Conservation (phyloP, 495 filamentous ascomycete genomes). For the Lasiosphaeria hispida region DNA sequence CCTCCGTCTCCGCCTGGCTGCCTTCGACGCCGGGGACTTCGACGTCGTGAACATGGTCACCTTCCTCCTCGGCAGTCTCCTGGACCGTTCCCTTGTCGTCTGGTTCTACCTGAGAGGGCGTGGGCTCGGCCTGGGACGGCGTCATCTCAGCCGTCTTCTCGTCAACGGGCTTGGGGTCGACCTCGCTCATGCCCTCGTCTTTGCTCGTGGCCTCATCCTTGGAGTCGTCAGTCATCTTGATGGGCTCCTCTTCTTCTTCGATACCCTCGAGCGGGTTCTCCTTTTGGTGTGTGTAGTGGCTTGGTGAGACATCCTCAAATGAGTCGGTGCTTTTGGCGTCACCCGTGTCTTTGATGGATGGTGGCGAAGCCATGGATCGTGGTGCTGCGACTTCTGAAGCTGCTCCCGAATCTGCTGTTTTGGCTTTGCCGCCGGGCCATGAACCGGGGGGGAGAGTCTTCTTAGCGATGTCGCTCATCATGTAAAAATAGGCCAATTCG, state of each 20-base stretch:
- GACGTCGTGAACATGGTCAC: background rate
- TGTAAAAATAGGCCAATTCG: conserved; percentile 9
- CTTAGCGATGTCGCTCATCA: conserved; percentile 31
- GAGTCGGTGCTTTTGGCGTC: background rate
- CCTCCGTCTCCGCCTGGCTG: conserved; percentile 8
- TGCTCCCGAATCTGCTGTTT: conserved; percentile 14
- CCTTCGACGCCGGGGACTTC: background rate
- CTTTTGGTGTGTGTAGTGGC: conserved; percentile 27
- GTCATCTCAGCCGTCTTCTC: conserved; percentile 40
- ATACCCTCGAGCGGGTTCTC: conserved; percentile 17
- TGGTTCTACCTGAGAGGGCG: too few species aligned
- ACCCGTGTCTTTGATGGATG: conserved; percentile 8
- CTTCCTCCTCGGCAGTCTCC: background rate
- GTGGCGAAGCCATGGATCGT: conserved; percentile 15
- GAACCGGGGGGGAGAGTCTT: conserved; percentile 27
- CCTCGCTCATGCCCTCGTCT: conserved; percentile 5
- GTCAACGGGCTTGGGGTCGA: conserved; percentile 34
- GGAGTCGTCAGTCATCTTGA: conserved; percentile 17
- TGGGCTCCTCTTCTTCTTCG: conserved; percentile 14
- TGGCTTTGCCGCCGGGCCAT: conserved; percentile 20
- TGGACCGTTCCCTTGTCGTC: too few species aligned
- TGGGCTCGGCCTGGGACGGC: conserved; percentile 33
- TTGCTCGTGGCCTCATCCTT: background rate
- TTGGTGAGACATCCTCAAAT: background rate
- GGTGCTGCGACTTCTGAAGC: conserved; percentile 13